Base-by-base conservation (phyloP, 129 eudicot genomes). In the Flaveria bidentis region DNA sequence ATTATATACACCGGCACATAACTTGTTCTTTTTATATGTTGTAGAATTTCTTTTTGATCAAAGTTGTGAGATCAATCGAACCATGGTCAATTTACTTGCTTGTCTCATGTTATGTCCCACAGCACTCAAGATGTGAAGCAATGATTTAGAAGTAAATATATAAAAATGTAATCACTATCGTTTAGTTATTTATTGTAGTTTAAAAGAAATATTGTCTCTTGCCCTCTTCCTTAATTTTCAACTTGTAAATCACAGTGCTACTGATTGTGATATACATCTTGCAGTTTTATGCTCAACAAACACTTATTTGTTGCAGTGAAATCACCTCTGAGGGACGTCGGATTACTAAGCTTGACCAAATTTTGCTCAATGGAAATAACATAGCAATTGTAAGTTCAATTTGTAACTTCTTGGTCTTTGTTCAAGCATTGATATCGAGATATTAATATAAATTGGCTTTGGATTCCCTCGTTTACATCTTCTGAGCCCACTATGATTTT, bases 291-390 rank as follows among this genome's bases (percentile, higher is more conserved):
- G 67, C 30, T 76, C 45, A 68, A 46, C 13, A 67, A 61, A 18
- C 69, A 1, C 71, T 44, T 36, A 20, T 26, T 1, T 65, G 20
- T 39, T 78, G 62, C 91, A 92, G 97, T 83, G 96, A 89, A 78
- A 86, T 92, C 46, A 92, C 97, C 69, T 73, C 97, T 6, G 97
- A 92, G 86, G 97, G 97, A 11, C 86, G 93, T 12, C 83, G 97
- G 57, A 86, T 89, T 61, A 92, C 97, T 57, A 89, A 89, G 80
- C 96, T 92, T 33, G 96, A 92, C 70, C 96, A 92, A 83, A 92
- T 89, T 72, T 80, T 92, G 78, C 93, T 92, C 30, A 92, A 92
- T 57, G 97, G 97, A 53, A 92, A 92, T 82, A 92, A 92, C 83
- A 92, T 92, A 33, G 97, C 97, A 15, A 92, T 89, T 18, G 97